phyloP scores from a whole-genome alignment of 2,329 filamentous ascomycete genomes.

The Alternaria solani region DNA sequence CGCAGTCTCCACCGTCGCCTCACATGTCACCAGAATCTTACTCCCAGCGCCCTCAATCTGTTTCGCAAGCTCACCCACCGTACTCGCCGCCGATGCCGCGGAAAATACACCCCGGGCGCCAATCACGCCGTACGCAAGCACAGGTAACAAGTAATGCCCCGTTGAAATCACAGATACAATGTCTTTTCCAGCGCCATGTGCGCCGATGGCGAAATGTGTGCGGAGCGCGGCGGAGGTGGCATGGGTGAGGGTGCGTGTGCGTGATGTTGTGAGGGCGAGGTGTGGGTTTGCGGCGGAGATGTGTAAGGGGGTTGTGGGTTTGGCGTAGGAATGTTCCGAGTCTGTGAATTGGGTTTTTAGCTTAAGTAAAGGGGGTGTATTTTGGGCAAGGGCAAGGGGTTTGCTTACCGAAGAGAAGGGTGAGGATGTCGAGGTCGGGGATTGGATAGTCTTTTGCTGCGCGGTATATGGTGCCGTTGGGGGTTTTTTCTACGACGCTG shows the following conservation, averaged over 20 bases:
- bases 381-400: no score
- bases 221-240: conserved; percentile 65
- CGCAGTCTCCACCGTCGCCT: conserved; percentile 58
- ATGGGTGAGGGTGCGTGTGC: conserved; percentile 59
- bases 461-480: conserved; percentile 41
- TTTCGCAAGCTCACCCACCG: conserved; percentile 60
- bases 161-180: conserved; percentile 66
- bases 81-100: conserved; percentile 61
- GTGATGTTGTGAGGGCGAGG: conserved; percentile 62
- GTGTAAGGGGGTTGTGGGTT: conserved; percentile 64
- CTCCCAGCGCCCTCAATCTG: conserved; percentile 56
- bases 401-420: conserved; percentile 52
- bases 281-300: conserved; percentile 65
- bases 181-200: conserved; percentile 55
- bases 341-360: conserved; percentile 21
- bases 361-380: no score
- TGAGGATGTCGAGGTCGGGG: conserved; percentile 53
- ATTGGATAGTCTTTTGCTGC: conserved; percentile 43
- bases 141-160: conserved; percentile 64
- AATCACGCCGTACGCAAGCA: conserved; percentile 64
- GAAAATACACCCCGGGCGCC: conserved; percentile 68
- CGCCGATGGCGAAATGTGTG: conserved; percentile 62
- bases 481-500: conserved; percentile 45
- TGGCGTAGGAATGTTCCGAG: conserved; percentile 42
- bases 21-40: conserved; percentile 58